These are phyloP conservation scores for Austroboletus olivaceoglutinosus DNA, from an alignment of 1,284 basidiomycete species.

Conservation along the genomic window DNA sequence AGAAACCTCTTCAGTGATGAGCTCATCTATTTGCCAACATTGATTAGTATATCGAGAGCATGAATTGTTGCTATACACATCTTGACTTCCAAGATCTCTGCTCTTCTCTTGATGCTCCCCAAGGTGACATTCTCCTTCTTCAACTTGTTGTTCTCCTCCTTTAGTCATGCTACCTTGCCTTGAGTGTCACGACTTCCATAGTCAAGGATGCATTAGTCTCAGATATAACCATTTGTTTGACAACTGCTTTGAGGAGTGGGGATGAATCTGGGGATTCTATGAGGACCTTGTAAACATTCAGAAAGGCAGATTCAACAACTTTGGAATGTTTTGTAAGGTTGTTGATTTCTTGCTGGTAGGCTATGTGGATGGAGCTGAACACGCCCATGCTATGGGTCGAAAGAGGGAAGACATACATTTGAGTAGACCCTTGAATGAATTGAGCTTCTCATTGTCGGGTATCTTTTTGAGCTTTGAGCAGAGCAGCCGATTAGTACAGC, in stretches of 20 bases:
- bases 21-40: conserved; percentile 75
- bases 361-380: conserved; percentile 37
- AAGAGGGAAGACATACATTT: conserved; percentile 58
- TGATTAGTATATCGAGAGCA: conserved; percentile 1
- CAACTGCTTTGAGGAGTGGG: conserved; percentile 89
- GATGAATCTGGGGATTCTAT: conserved; percentile 96
- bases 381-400: background rate
- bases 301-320: conserved; percentile 88
- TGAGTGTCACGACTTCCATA: conserved; percentile 71
- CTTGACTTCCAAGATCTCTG: conserved; percentile 79
- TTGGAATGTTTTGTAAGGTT: conserved; percentile 90
- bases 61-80: conserved; percentile 39
- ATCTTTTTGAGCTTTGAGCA: conserved; percentile 88
- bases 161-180: conserved; percentile 69
- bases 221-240: conserved; percentile 88
- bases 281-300: conserved; percentile 90
- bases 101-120: conserved; percentile 65
- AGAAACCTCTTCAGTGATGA: conserved; percentile 80
- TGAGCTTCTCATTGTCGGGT: conserved; percentile 81
- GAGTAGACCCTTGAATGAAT: conserved; percentile 82
- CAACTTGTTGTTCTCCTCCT: conserved; percentile 78
- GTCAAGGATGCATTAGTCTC: conserved; percentile 32
- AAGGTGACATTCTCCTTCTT: conserved; percentile 57
- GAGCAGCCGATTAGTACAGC: background rate
- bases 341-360: conserved; percentile 97